Percentiles rank a stretch among this genome's conserved stretches.
Conservation (phyloP, 148 eudicot species). For the Salicornia ramosissima region DNA sequence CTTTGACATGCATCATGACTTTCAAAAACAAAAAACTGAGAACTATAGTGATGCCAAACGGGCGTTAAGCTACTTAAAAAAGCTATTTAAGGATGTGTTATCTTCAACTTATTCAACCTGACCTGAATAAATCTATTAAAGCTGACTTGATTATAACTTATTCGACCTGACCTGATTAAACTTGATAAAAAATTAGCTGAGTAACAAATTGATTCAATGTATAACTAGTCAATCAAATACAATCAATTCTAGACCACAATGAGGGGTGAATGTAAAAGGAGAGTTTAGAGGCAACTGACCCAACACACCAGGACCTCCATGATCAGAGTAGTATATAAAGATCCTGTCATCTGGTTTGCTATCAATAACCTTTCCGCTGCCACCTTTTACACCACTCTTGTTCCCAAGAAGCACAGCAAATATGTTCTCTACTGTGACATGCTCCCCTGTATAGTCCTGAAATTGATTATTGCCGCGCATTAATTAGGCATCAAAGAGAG, state of each 20-base stretch:
- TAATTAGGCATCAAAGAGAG: constrained; percentile 5
- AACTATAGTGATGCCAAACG: no score
- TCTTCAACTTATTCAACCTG: no score
- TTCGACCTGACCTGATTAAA: no score
- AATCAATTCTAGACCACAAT: not conserved
- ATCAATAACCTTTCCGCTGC: constrained; percentile 41
- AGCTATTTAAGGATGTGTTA: no score
- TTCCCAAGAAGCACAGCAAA: constrained; percentile 39
- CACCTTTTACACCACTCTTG: constrained; percentile 39
- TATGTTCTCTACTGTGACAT: constrained; percentile 38
- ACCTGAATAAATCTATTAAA: no score
- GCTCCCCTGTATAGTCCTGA: constrained; percentile 41
- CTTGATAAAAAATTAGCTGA: no score
- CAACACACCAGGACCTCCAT: constrained; percentile 52
- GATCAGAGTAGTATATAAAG: constrained; percentile 45
- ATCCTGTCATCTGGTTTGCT: constrained; percentile 46
- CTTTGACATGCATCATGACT: no score
- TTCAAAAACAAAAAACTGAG: no score
- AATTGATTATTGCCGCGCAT: not conserved
- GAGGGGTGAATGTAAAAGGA: not conserved
- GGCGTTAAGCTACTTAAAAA: no score
- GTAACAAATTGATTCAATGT: not conserved
- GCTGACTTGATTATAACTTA: no score
- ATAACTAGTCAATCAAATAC: not conserved
- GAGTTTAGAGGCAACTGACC: constrained; percentile 20